Base-by-base conservation (phyloP, 345 rosid genomes). In the Gynandropsis gynandra region DNA sequence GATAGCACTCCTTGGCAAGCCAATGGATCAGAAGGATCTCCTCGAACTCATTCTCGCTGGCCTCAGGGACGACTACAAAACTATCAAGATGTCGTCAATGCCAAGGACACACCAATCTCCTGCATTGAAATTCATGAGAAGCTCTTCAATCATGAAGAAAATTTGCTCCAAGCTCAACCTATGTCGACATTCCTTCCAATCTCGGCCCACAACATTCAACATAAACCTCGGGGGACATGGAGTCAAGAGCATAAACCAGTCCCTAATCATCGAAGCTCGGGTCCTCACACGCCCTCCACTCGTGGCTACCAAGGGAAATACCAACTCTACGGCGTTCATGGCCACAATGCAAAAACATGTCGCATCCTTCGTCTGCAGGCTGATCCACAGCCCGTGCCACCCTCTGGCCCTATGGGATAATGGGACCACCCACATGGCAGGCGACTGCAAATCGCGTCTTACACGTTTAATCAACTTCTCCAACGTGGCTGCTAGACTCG, bases 11-110 rank as follows among this genome's bases (percentile, higher is more conserved):
- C 29, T 61, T 4, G 48, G 42, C 1, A 13, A 42, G 4, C 61
- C 36, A 8, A 6, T 51, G 4, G 42, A 68, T 21, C 24, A n/a
- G 1, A 14, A 35, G 1, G 58, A 60, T 3, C 40, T 61, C 12
- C 32, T 17, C 0, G 10, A 54, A 0, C 44, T 54, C 1, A 41
- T 49, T 0, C 18, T 68, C 1, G 64, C 47, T 10, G 43, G 48
- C 0, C 54, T 58, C 0, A 34, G 10, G 0, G 47, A 65, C 6
- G 55, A 65, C 1, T 52, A 46, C 17, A 46, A 46, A 13, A 10
- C 50, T 2, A 33, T 40, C 15, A 29, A 1, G 35, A 36, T 42
- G 64, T 31, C 0, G 12, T 37, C 0, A 15, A 46, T 1, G 48
- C 34, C 4, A 10, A 24, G 2, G 60, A 65, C 1, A 52, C 14